phyloP scores from a whole-genome alignment of 306 rosid genomes.

The Cucurbita moschata region DNA sequence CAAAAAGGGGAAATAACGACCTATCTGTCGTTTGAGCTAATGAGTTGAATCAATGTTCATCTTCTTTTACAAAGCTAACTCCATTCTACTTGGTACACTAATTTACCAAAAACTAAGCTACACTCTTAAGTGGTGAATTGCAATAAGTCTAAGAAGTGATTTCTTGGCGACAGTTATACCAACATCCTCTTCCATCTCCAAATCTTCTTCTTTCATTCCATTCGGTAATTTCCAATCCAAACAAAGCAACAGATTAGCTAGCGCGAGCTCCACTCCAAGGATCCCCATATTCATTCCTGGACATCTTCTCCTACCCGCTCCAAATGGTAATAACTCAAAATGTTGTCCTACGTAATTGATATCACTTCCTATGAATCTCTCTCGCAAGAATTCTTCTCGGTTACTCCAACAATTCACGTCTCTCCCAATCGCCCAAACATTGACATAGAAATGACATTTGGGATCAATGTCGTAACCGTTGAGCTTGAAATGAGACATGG shows the following conservation, averaged over 20 bases:
- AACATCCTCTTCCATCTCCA: conserved; percentile 37
- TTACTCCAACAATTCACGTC: conserved; percentile 11
- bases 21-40: too few relatives aligned
- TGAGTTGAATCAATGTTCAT: too few relatives aligned
- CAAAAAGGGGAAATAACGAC: too few relatives aligned
- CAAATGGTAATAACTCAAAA: conserved; percentile 5
- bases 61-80: too few relatives aligned
- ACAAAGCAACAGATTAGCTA: neutral
- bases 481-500: conserved; percentile 6
- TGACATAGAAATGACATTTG: conserved; percentile 11
- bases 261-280: neutral
- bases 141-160: conserved; percentile 20
- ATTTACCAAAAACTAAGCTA: too few relatives aligned
- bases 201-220: conserved; percentile 23
- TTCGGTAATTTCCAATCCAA: conserved; percentile 10
- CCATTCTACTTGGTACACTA: too few relatives aligned
- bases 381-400: conserved; percentile 17
- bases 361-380: conserved; percentile 2
- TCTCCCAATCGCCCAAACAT: conserved; percentile 26
- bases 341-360: conserved; percentile 12
- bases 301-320: conserved; percentile 10
- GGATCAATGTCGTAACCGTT: conserved; percentile 18
- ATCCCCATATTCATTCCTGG: neutral
- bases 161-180: conserved; percentile 21
- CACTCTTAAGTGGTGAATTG: neutral